Base-by-base conservation (phyloP, 164 flowering plant species). In the Sextonia rubra region DNA sequence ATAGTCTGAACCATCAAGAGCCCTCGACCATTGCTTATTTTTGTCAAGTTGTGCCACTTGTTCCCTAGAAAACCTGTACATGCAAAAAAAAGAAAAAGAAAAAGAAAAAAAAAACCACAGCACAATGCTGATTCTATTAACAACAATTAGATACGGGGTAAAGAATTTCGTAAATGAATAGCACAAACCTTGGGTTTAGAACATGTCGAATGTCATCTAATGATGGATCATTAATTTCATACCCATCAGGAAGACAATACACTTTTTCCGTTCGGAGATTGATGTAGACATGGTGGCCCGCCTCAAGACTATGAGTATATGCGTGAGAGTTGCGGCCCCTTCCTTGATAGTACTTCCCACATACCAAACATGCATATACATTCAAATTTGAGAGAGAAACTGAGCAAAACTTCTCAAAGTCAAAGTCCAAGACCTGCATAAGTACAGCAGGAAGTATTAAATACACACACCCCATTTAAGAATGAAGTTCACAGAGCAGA, bases 301-400 rank as follows among this genome's bases (percentile, higher is more conserved):
- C 98, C 81, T 96, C 98, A 70, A 91, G 86, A n/a, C n/a, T 93
- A 73, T 96, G 99, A 61, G 97, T 96, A 83, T 96, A 96, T 47
- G 99, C 99, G 85, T 91, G 99, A 64, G 99, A 96, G 25, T 89
- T 96, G 71, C 78, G 86, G 20, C 99, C 98, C 77, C 97, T 88
- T 77, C 99, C 99, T 86, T 93, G 99, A 79, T 67, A 95, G 77
- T 95, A 95, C 82, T 95, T 95, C 60, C 99, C 99, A 81, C 99
- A 95, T 3, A 95, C 99, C 71, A 95, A 77, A 77, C 99, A 95
- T 3, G 99, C 98, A 78, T 95, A 95, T 22, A 93, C 99, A 80
- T 93, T 95, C 81, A 91, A 79, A 73, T 93, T 95, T 25, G 97
- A 87, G 29, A 95, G 83, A n/a, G 99, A 95, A 2, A 93, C 97